Percentiles rank a stretch among this genome's conserved stretches.
phyloP scores from a whole-genome alignment of 352 stramenopile species.

The Blastocystis sp. region DNA sequence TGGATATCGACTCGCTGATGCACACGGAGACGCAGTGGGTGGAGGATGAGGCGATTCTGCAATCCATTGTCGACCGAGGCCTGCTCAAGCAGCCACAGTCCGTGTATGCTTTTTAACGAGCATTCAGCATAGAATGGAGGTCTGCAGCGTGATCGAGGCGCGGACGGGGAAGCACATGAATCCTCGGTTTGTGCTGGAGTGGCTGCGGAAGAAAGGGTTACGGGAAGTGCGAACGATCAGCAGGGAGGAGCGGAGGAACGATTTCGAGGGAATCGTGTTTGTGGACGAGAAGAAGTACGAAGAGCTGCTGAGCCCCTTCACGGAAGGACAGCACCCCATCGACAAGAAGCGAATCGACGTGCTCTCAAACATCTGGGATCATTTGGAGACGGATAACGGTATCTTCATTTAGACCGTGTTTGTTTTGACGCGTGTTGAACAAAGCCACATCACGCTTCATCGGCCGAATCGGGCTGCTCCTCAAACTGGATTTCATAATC shows the following conservation, averaged over 20 bases:
- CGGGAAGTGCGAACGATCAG: neutral
- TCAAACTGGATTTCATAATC: neutral
- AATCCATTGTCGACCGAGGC: neutral
- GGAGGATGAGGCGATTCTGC: neutral
- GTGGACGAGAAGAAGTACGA: neutral
- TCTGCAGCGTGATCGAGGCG: neutral
- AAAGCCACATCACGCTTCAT: neutral
- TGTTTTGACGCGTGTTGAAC: neutral
- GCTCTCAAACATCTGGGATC: slow-evolving; percentile 29
- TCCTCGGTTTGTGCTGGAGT: neutral
- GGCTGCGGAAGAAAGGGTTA: slow-evolving; percentile 8
- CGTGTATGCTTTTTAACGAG: neutral
- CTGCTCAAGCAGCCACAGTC: slow-evolving; percentile 40
- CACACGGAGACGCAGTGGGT: too few relatives aligned
- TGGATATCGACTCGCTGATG: slow-evolving; percentile 26
- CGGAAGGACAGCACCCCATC: slow-evolving; percentile 5
- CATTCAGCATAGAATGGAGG: neutral
- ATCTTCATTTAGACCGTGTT: neutral
- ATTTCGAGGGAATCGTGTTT: slow-evolving; percentile 6
- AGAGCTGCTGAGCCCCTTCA: neutral
- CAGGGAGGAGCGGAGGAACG: neutral
- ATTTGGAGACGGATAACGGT: slow-evolving; percentile 1
- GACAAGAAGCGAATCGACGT: slow-evolving; percentile 24
- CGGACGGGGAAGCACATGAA: neutral
- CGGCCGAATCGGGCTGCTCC: neutral